Base-by-base conservation (phyloP, 257 asterid species). In the Linderniella brevidens region DNA sequence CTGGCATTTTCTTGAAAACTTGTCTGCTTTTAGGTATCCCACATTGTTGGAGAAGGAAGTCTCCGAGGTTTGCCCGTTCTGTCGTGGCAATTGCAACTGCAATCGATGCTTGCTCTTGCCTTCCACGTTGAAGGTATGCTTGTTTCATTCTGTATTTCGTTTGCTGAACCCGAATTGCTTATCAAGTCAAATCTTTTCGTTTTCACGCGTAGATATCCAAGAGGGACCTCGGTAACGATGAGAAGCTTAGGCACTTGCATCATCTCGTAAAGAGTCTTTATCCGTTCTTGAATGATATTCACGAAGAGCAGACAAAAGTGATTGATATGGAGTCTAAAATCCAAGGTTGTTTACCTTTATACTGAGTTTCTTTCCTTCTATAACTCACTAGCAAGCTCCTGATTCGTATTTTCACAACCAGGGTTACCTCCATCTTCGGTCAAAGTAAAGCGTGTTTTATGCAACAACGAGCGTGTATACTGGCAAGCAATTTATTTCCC, bases 1-100 rank as follows among this genome's bases (percentile, higher is more conserved):
- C 13, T 8, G 14, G 4, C 5, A 17, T 13, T 10, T 51, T 16
- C 19, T 37, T 40, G 32, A 50, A 38, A n/a, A n/a, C n/a, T 19
- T 57, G 49, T 58, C 29, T 55, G 19, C 48, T 53, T n/a, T n/a
- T 50, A 86, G 97, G 97, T 86, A 86, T 66, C 78, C 93, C 19
- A 13, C 64, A 29, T 59, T 72, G 52, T 63, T 54, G 0, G 90
- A 78, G 55, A 78, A 68, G 63, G 90, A 80, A 32, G 58, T 72
- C 54, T 36, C 90, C 25, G 77, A 76, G 58, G 35, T 62, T 56
- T 88, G 98, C 60, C 95, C 98, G 18, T 64, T 55, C 38, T 88
- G 98, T 63, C 69, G 85, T 19, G 70, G 66, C 46, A 76, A 66
- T 50, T 88, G 98, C 73, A 88, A 88, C 64, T 88, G 98, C 76